phyloP scores from a whole-genome alignment of 345 rosid genomes.

The Corchorus olitorius region DNA sequence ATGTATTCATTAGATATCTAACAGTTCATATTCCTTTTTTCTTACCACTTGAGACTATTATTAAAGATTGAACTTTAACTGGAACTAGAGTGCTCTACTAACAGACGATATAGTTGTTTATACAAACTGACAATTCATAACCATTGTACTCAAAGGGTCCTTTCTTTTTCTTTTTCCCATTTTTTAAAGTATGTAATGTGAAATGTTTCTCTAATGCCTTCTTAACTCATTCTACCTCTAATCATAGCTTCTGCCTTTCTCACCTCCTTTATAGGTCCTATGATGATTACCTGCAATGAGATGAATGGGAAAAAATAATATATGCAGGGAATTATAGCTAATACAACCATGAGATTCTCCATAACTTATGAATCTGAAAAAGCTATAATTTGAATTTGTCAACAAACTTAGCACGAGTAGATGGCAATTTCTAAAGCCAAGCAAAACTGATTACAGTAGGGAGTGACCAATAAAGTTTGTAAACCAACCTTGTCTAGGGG shows the following conservation, averaged over 20 bases:
- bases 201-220: not conserved
- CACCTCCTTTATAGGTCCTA: conserved; percentile 81
- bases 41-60: not conserved
- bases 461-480: not conserved
- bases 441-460: not conserved
- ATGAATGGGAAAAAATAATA: not conserved
- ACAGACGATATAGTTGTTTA: too few relatives aligned
- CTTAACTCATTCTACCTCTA: conserved; percentile 64
- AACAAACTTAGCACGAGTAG: not conserved
- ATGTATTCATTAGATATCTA: too few relatives aligned
- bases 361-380: not conserved
- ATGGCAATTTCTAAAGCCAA: not conserved
- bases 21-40: not conserved
- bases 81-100: too few relatives aligned
- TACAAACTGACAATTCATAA: not conserved
- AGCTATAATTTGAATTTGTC: not conserved
- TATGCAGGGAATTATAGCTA: not conserved
- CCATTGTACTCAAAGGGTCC: not conserved
- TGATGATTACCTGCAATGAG: conserved; percentile 62
- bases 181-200: not conserved
- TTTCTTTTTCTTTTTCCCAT: not conserved
- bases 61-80: too few relatives aligned
- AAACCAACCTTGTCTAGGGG: conserved; percentile 81
- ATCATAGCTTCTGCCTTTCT: conserved; percentile 91
- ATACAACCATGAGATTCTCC: not conserved